Percentiles rank a stretch among this genome's conserved stretches.
These are phyloP conservation scores for Aspergillus bombycis DNA, from an alignment of 2,329 filamentous ascomycete genomes.

Conservation along the genomic window DNA sequence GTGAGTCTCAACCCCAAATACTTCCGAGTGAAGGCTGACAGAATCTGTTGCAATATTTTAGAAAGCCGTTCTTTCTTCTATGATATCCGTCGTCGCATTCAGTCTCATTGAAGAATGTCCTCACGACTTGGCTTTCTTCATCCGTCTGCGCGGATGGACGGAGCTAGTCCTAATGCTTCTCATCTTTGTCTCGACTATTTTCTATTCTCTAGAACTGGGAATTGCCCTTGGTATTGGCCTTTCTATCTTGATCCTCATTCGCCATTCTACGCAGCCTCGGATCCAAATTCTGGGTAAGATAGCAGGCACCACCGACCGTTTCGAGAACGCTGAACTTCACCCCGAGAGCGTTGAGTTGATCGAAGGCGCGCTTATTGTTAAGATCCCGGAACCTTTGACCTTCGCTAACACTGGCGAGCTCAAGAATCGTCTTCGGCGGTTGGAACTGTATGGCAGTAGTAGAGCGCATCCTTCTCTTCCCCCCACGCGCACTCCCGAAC, in stretches of 20 bases:
- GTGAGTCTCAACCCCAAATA: slow-evolving; percentile 56
- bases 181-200: slow-evolving; percentile 89
- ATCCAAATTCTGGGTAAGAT: slow-evolving; percentile 95
- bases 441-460: slow-evolving; percentile 89
- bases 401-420: slow-evolving; percentile 96
- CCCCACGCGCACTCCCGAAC: slow-evolving; percentile 72
- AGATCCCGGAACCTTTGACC: slow-evolving; percentile 94
- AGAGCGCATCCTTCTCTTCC: slow-evolving; percentile 86
- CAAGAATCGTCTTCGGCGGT: slow-evolving; percentile 76
- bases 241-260: slow-evolving; percentile 85
- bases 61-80: slow-evolving; percentile 91
- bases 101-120: slow-evolving; percentile 94
- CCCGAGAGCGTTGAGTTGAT: slow-evolving; percentile 80
- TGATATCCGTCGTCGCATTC: slow-evolving; percentile 94
- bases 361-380: slow-evolving; percentile 91
- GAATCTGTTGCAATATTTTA: slow-evolving; percentile 39
- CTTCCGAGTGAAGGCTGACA: neutral
- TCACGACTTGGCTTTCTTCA: slow-evolving; percentile 88
- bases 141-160: slow-evolving; percentile 79
- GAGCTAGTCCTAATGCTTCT: slow-evolving; percentile 85
- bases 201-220: slow-evolving; percentile 90
- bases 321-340: slow-evolving; percentile 80
- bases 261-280: slow-evolving; percentile 85
- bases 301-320: slow-evolving; percentile 73
- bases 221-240: slow-evolving; percentile 93